Percentiles rank a stretch among this genome's conserved stretches.
Evolutionary conservation across 257 asterid species (phyloP).

Genomic region (Nemophila menziesii): DNA sequence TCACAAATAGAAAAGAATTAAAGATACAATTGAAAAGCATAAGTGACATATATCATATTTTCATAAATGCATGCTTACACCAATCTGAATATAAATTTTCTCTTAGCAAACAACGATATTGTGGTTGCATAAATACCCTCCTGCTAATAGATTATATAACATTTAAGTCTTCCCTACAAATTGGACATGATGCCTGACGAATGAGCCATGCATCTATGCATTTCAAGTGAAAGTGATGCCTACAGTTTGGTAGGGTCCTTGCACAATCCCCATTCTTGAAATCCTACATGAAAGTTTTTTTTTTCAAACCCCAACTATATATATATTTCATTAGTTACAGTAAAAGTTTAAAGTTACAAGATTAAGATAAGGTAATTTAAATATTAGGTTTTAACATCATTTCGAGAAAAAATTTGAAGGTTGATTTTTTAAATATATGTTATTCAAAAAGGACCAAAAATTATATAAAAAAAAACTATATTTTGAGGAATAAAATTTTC

Average conservation of each 20-base stretch:
- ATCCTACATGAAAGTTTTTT: slow-evolving; percentile 47
- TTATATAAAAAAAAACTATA: too few relatives aligned
- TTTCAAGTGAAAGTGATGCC: slow-evolving; percentile 51
- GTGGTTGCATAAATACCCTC: neutral
- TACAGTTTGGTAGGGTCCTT: slow-evolving; percentile 46
- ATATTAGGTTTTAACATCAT: too few relatives aligned
- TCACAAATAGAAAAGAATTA: neutral
- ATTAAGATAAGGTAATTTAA: too few relatives aligned
- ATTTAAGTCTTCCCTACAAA: slow-evolving; percentile 50
- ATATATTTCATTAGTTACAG: neutral
- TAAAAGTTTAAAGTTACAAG: too few relatives aligned
- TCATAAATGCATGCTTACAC: neutral
- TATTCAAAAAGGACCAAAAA: too few relatives aligned
- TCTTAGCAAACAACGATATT: neutral
- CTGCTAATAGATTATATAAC: neutral
- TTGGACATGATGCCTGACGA: slow-evolving; percentile 69
- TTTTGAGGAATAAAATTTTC: too few relatives aligned
- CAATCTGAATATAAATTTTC: neutral
- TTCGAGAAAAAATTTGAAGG: too few relatives aligned
- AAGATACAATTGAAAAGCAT: neutral
- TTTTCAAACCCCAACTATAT: neutral
- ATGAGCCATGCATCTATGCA: slow-evolving; percentile 82
- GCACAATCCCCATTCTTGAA: slow-evolving; percentile 50
- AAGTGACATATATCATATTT: neutral
- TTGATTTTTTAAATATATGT: too few relatives aligned